These are phyloP conservation scores for Salix dunnii DNA, from an alignment of 345 rosid genomes.

Conservation along the genomic window DNA sequence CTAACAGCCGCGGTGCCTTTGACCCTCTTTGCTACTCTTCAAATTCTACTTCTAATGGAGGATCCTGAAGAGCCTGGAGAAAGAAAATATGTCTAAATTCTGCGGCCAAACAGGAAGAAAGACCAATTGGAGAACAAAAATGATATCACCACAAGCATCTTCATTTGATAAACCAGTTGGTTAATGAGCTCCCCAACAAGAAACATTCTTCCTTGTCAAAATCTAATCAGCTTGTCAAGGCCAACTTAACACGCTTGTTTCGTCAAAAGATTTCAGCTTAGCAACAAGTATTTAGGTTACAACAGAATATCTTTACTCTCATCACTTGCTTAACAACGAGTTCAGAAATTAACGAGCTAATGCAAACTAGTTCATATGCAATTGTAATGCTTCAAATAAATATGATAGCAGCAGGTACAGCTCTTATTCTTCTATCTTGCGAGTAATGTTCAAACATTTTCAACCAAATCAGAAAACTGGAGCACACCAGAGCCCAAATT, in stretches of 20 bases:
- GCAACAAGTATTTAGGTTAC: background rate
- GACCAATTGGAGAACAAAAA: background rate
- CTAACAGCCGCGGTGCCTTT: background rate
- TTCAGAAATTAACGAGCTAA: too few relatives aligned
- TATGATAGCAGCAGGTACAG: background rate
- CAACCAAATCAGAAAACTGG: background rate
- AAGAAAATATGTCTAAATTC: background rate
- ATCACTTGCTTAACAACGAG: too few relatives aligned
- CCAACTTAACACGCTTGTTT: too few relatives aligned
- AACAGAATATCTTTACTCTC: too few relatives aligned
- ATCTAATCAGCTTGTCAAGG: background rate
- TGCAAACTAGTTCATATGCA: background rate
- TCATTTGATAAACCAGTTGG: background rate
- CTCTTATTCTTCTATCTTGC: background rate
- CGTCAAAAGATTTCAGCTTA: too few relatives aligned
- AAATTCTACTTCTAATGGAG: conserved; percentile 22
- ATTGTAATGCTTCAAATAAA: background rate
- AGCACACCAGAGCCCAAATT: background rate
- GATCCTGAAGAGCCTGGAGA: conserved; percentile 11
- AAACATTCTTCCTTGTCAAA: background rate
- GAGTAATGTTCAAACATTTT: background rate
- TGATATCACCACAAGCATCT: background rate
- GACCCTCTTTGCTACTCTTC: conserved; percentile 1
- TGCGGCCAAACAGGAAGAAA: background rate
- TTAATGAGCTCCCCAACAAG: background rate